phyloP scores from a whole-genome alignment of 1,284 basidiomycete genomes.

The Sanghuangporus weigelae region DNA sequence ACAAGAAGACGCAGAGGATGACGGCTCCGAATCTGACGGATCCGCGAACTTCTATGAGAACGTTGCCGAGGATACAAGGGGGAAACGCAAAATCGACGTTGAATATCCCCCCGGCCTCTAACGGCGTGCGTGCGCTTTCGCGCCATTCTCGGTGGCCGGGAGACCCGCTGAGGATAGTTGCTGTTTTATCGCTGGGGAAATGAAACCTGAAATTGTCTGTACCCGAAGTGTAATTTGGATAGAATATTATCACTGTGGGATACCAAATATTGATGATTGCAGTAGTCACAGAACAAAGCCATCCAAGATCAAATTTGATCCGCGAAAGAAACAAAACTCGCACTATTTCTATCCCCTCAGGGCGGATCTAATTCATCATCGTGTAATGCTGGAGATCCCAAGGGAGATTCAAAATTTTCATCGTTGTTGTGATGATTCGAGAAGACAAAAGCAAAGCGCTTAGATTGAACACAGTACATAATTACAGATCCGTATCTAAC shows the following conservation, averaged over 20 bases:
- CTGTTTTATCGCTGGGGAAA: not conserved
- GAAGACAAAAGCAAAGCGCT: too few relatives aligned
- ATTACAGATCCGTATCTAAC: not conserved
- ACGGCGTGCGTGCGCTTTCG: not conserved
- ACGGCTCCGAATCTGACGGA: slow-evolving; percentile 41
- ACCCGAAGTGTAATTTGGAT: not conserved
- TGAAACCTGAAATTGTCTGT: not conserved
- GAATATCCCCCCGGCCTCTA: not conserved
- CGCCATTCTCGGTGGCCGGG: not conserved
- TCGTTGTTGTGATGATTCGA: too few relatives aligned
- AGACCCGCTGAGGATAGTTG: not conserved
- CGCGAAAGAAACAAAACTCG: not conserved
- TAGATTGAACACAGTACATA: too few relatives aligned
- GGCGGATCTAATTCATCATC: not conserved
- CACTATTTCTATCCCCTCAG: too few relatives aligned
- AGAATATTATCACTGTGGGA: not conserved
- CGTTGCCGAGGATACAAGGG: slow-evolving; percentile 77
- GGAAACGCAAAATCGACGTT: slow-evolving; percentile 43
- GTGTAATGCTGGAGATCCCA: too few relatives aligned
- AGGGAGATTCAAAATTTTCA: too few relatives aligned
- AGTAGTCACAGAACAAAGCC: too few relatives aligned
- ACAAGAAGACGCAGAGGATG: slow-evolving; percentile 30
- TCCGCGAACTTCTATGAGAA: slow-evolving; percentile 81
- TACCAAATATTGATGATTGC: too few relatives aligned
- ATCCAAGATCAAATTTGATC: not conserved